These are phyloP conservation scores for Trichoderma atroviride DNA, from an alignment of 2,329 filamentous ascomycete species.

Conservation along the genomic window DNA sequence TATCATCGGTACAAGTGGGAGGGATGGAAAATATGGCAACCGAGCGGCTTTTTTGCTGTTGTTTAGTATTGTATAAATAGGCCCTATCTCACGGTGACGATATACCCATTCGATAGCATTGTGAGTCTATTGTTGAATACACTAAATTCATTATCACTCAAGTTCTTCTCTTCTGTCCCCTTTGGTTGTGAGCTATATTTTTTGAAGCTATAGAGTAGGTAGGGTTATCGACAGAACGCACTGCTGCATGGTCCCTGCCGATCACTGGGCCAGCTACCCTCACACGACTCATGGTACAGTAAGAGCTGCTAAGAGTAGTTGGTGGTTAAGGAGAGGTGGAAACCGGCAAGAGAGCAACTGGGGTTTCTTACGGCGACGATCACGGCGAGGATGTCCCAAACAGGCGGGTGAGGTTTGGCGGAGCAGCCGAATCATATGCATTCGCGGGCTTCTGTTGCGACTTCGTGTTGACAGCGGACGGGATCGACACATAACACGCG, in stretches of 20 bases:
- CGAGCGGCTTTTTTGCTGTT: slow-evolving; percentile 2
- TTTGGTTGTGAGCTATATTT: background rate
- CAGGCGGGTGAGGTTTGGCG: slow-evolving; percentile 17
- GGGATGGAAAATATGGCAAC: slow-evolving; percentile 21
- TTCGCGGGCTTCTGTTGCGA: background rate
- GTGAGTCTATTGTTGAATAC: slow-evolving; percentile 26
- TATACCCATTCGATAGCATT: slow-evolving; percentile 29
- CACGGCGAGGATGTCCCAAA: slow-evolving; percentile 22
- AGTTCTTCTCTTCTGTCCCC: background rate
- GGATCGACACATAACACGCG: slow-evolving; percentile 7
- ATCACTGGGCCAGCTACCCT: background rate
- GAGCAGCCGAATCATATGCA: slow-evolving; percentile 12
- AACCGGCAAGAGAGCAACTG: background rate
- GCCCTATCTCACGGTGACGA: slow-evolving; percentile 28
- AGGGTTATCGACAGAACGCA: background rate
- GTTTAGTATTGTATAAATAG: slow-evolving; percentile 30
- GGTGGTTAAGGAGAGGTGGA: slow-evolving; percentile 8
- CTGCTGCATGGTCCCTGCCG: slow-evolving; percentile 19
- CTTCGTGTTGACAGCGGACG: background rate
- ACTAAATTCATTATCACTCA: background rate
- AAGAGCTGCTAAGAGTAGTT: background rate
- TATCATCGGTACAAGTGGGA: slow-evolving; percentile 22
- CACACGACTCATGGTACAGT: slow-evolving; percentile 12
- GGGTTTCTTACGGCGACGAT: slow-evolving; percentile 13
- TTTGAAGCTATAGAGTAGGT: background rate